These are phyloP conservation scores for Calocera cornea DNA, from an alignment of 768 basidiomycete species.

Conservation along the genomic window DNA sequence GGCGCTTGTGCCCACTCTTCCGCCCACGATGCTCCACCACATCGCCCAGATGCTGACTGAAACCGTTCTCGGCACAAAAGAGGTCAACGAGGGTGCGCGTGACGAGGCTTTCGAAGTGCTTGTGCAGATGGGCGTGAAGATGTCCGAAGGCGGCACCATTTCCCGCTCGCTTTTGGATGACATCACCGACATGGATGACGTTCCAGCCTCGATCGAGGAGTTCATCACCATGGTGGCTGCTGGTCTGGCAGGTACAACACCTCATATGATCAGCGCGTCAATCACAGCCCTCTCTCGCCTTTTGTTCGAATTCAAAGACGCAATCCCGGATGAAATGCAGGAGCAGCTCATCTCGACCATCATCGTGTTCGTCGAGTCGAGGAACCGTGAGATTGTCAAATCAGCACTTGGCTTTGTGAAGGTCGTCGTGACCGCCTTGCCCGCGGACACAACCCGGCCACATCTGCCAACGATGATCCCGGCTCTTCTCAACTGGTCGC, in stretches of 20 bases:
- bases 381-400: slow-evolving; percentile 96
- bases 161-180: slow-evolving; percentile 62
- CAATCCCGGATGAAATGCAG: slow-evolving; percentile 56
- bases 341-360: slow-evolving; percentile 75
- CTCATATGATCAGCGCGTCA: slow-evolving; percentile 97
- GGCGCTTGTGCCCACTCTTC: slow-evolving; percentile 52
- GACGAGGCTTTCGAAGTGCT: slow-evolving; percentile 81
- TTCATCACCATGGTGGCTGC: slow-evolving; percentile 95
- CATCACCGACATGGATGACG: slow-evolving; percentile 62
- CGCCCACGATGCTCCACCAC: slow-evolving; percentile 59
- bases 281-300: slow-evolving; percentile 87
- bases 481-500: slow-evolving; percentile 77
- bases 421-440: slow-evolving; percentile 75
- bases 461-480: slow-evolving; percentile 70
- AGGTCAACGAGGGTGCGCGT: slow-evolving; percentile 86
- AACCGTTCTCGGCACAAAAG: slow-evolving; percentile 88
- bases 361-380: slow-evolving; percentile 71
- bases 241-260: slow-evolving; percentile 80
- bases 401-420: slow-evolving; percentile 92
- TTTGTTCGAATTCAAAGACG: slow-evolving; percentile 87
- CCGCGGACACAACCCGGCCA: slow-evolving; percentile 55
- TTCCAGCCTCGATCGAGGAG: slow-evolving; percentile 68
- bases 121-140: slow-evolving; percentile 83
- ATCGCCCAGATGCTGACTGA: slow-evolving; percentile 86
- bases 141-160: slow-evolving; percentile 75